Conservation (phyloP, 1,284 basidiomycete genomes). For the Trametes hirsuta region DNA sequence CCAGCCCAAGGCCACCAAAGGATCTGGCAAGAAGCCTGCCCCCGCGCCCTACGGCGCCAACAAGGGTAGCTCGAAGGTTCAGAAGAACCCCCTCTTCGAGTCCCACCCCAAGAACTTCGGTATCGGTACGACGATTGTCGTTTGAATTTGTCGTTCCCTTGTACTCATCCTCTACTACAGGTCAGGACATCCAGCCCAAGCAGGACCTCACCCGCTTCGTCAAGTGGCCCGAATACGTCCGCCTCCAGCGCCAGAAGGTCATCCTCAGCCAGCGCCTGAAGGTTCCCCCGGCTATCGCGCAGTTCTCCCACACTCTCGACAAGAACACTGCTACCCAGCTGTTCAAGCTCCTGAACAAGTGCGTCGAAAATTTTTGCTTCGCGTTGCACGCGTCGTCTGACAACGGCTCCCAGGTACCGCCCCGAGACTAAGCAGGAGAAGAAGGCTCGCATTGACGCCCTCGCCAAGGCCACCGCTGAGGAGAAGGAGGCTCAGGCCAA, state of each 20-base stretch:
- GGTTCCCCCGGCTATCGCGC: conserved; percentile 97
- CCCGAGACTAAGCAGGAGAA: conserved; percentile 97
- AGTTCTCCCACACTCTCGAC: conserved; percentile 98
- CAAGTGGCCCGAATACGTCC: conserved; percentile 99
- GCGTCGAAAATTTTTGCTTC: conserved; percentile 28
- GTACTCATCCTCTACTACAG: conserved; percentile 44
- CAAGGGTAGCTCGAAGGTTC: conserved; percentile 69
- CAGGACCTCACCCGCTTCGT: conserved; percentile 97
- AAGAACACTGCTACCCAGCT: conserved; percentile 99
- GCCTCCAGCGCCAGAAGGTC: conserved; percentile 98
- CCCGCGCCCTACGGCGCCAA: conserved; percentile 75
- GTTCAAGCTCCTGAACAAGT: conserved; percentile 98
- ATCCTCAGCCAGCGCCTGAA: conserved; percentile 98
- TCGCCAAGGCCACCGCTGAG: conserved; percentile 78
- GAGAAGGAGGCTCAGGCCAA: conserved; percentile 77
- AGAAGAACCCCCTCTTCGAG: conserved; percentile 98
- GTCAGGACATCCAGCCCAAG: conserved; percentile 92
- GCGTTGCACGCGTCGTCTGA: neutral
- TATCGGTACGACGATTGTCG: conserved; percentile 67
- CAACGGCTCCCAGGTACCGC: conserved; percentile 52
- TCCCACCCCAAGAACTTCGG: conserved; percentile 90
- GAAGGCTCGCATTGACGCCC: conserved; percentile 87
- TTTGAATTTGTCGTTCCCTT: neutral
- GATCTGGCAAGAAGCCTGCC: conserved; percentile 79
- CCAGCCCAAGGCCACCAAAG: conserved; percentile 75